Conservation (phyloP, 768 basidiomycete species). For the Panus rudis region DNA sequence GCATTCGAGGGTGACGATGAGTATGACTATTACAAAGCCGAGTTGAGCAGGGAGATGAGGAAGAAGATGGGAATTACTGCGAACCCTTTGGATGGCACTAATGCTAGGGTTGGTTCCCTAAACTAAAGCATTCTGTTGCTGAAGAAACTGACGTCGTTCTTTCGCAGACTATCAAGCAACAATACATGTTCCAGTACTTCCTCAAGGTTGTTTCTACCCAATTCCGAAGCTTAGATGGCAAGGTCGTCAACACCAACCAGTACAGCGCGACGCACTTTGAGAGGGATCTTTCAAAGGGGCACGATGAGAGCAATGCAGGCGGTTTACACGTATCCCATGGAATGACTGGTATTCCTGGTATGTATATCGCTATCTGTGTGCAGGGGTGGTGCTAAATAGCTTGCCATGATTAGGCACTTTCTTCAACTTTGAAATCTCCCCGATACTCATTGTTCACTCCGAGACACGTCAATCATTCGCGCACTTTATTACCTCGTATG, state of each 20-base stretch:
- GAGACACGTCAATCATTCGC: conserved; percentile 94
- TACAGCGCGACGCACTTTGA: conserved; percentile 97
- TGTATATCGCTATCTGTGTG: conserved; percentile 4
- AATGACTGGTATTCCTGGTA: conserved; percentile 62
- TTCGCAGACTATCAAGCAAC: conserved; percentile 59
- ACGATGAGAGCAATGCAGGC: conserved; percentile 47
- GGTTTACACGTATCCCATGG: conserved; percentile 75
- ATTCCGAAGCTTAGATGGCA: conserved; percentile 77
- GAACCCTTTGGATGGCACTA: conserved; percentile 70
- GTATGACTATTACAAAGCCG: conserved; percentile 62
- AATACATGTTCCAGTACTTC: conserved; percentile 99
- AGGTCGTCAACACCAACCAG: conserved; percentile 79
- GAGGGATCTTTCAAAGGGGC: conserved; percentile 71
- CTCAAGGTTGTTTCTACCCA: conserved; percentile 97
- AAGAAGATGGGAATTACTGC: conserved; percentile 62
- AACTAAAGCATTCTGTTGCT: background rate
- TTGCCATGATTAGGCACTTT: conserved; percentile 59
- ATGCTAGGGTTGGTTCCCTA: conserved; percentile 41
- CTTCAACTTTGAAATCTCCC: conserved; percentile 96
- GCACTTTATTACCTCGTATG: conserved; percentile 95
- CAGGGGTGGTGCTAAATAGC: too few relatives aligned
- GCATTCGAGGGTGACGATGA: conserved; percentile 82
- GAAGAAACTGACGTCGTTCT: conserved; percentile 3
- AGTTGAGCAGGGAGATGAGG: conserved; percentile 56
- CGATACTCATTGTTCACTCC: conserved; percentile 86